Evolutionary conservation across 768 basidiomycete genomes (phyloP), one percentile per base, ranked within the genome.

Genomic region (Leccinum boreale): DNA sequence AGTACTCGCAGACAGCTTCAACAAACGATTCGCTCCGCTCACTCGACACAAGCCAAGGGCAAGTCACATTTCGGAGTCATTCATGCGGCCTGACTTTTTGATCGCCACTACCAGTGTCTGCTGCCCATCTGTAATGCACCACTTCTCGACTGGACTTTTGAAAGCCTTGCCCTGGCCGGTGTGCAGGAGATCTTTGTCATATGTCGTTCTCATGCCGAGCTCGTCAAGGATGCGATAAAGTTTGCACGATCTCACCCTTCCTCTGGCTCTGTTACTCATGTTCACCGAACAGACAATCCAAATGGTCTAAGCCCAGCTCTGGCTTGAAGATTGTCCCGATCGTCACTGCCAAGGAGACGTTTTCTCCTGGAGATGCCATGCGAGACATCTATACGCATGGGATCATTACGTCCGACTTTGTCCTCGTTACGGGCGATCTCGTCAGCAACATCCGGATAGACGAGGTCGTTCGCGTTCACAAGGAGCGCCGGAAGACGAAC

Each of bases 121-220:
- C 79, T 98, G 23, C 97, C 96, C 1, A 83, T 98, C 63, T 94
- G 94, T 75, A 98, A 98, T 73, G 89, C 90, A 0, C 89, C 94
- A 4, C 75, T 99, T 29, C 80, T 99, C 33, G 92, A 93, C 65
- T 98, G 96, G 94, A 98, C 97, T 3, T 87, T 98, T 59, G 97
- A 99, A 70, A 90, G 90, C 70, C 83, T 99, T 35, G 87, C 92
- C 28, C 79, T 97, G n/a, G 92, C 94, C 33, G 94, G 94, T 54
- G 94, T 99, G 35, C 92, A 95, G 70, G 92, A 98, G 74, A 90
- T 97, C 58, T 96, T 97, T 70, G 89, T 99, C 48, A 86, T 98
- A 65, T 95, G 94, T 70, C 85, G 92, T 58, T 95, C 93, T 51
- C 91, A 96, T 72, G 85, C 92, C 9, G 87, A 89, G 52, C 86